Evolutionary conservation across 768 basidiomycete species (phyloP).

Genomic region (Termitomyces sp.): DNA sequence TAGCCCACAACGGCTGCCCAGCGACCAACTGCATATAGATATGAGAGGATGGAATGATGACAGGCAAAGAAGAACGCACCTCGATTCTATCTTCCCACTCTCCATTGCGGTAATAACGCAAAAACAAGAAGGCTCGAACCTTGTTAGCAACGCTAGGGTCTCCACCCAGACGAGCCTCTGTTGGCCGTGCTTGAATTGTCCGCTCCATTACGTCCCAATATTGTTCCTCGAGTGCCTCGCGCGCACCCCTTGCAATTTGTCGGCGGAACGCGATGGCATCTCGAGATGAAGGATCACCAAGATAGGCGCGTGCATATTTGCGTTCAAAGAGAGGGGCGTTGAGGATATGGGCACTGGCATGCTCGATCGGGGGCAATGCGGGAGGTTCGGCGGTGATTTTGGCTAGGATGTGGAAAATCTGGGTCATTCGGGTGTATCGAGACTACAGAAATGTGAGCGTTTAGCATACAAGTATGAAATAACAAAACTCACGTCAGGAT

Average conservation of each 20-base stretch:
- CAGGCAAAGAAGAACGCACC: constrained; percentile 38
- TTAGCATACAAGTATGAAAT: neutral
- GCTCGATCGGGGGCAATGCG: constrained; percentile 69
- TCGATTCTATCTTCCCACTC: constrained; percentile 91
- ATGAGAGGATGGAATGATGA: neutral
- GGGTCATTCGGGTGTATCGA: constrained; percentile 55
- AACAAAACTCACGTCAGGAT: constrained; percentile 47
- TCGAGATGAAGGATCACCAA: constrained; percentile 61
- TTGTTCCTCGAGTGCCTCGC: constrained; percentile 85
- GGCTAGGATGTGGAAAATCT: constrained; percentile 68
- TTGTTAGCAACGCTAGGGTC: constrained; percentile 89
- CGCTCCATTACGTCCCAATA: constrained; percentile 83
- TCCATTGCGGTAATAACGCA: constrained; percentile 73
- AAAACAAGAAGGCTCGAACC: constrained; percentile 81
- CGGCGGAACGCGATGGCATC: constrained; percentile 63
- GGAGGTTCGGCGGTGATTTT: constrained; percentile 80
- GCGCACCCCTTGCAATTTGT: constrained; percentile 75
- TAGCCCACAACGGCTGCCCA: constrained; percentile 90
- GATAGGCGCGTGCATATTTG: constrained; percentile 77
- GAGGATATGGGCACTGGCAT: constrained; percentile 78
- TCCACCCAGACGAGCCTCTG: constrained; percentile 86
- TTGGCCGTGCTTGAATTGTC: constrained; percentile 75
- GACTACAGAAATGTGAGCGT: constrained; percentile 28
- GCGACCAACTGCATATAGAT: constrained; percentile 61
- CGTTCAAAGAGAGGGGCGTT: constrained; percentile 79